A percentile compares a stretch with the other conserved stretches of the same genome.
Evolutionary conservation across 2,329 filamentous ascomycete genomes (phyloP).

Genomic region (Clonostachys rosea): DNA sequence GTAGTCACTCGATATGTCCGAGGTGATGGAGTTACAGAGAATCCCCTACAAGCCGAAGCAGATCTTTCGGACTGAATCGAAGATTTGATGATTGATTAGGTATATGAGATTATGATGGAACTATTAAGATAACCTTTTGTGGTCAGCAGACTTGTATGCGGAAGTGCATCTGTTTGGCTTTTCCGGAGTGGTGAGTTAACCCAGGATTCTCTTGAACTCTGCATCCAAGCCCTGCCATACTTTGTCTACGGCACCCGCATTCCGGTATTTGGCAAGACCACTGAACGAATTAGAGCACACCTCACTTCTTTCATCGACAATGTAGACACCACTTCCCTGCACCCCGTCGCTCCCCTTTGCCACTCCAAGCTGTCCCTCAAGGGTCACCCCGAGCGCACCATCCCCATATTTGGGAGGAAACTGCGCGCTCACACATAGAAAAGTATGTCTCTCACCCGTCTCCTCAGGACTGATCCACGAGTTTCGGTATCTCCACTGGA

Average conservation of each 20-base stretch:
- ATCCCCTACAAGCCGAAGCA: no score
- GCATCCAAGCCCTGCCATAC: slow-evolving; percentile 13
- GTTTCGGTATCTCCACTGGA: slow-evolving; percentile 4
- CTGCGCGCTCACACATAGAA: slow-evolving; percentile 9
- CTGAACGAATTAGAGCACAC: slow-evolving; percentile 6
- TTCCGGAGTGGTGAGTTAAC: no score
- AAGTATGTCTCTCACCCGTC: slow-evolving; percentile 15
- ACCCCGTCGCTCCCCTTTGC: slow-evolving; percentile 10
- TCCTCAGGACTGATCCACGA: slow-evolving; percentile 11
- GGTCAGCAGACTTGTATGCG: no score
- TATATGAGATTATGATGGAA: no score
- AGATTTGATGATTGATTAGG: no score
- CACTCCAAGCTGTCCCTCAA: neutral
- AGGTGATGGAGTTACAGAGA: no score
- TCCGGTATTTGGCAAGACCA: slow-evolving; percentile 7
- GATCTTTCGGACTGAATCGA: no score
- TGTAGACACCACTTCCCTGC: slow-evolving; percentile 14
- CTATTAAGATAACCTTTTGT: no score
- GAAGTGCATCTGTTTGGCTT: no score
- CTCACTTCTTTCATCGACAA: slow-evolving; percentile 13
- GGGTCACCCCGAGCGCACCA: neutral
- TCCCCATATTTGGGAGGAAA: slow-evolving; percentile 6
- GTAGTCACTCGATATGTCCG: no score
- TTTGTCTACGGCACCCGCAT: slow-evolving; percentile 10
- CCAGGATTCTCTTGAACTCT: slow-evolving; percentile 11